Conservation (phyloP, 108 stramenopile genomes). For the Skeletonema tropicum region DNA sequence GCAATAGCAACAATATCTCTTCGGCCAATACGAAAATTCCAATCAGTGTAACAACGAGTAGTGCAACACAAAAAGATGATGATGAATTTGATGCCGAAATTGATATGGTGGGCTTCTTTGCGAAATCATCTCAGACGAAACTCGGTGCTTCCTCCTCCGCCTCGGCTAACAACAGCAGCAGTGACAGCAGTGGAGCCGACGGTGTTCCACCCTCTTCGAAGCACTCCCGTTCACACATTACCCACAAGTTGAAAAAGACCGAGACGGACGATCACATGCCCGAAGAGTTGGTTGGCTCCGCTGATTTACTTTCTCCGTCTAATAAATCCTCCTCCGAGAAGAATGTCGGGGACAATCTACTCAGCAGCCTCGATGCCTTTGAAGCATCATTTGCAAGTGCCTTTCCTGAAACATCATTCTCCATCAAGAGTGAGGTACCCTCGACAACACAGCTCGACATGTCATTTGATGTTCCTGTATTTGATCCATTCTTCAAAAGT, state of each 20-base stretch:
- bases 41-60: constrained; percentile 20
- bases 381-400: constrained; percentile 77
- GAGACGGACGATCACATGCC: constrained; percentile 43
- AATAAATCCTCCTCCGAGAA: not conserved
- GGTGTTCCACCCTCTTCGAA: not conserved
- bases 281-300: constrained; percentile 19
- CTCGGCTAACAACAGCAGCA: not conserved
- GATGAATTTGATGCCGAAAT: constrained; percentile 54
- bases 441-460: constrained; percentile 32
- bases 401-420: constrained; percentile 65
- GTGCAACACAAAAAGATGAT: constrained; percentile 24
- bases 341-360: constrained; percentile 27
- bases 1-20: not conserved
- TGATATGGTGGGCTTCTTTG: constrained; percentile 51
- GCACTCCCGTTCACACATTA: not conserved
- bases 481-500: constrained; percentile 66
- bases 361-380: constrained; percentile 81
- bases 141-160: constrained; percentile 1
- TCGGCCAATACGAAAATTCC: constrained; percentile 32
- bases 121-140: constrained; percentile 22
- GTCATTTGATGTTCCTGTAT: constrained; percentile 53
- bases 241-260: not conserved
- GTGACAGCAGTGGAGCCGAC: not conserved
- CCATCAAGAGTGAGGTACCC: constrained; percentile 37
- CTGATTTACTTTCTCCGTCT: constrained; percentile 5